Base-by-base conservation (phyloP, 805 yeast genomes). In the Hanseniaspora lindneri region DNA sequence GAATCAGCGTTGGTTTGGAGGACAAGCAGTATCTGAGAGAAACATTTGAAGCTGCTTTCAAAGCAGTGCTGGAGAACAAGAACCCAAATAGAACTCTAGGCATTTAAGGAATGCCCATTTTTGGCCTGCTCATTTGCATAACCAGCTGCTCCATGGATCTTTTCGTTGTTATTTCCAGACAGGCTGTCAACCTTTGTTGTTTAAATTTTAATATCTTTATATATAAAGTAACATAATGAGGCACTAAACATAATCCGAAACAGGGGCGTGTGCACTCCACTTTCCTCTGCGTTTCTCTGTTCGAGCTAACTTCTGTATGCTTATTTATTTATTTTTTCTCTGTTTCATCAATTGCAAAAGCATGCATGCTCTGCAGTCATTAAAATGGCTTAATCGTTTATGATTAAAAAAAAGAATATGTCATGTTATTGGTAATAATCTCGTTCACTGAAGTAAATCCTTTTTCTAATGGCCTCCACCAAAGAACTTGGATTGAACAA, bases 1-100 rank as follows among this genome's bases (percentile, higher is more conserved):
- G 96, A 60, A 72, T 88, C 49, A 82, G 94, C 61, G 74, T 88
- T 49, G 97, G 97, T 0, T 67, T 87, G 44, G 97, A 88, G 61
- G 84, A 80, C 40, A 69, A 72, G 35, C 71, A 70, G 2, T 79
- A 76, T 37, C 70, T 88, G 53, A 54, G 76, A 9, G 59, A 60
- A 2, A 69, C 68, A 2, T 68, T 83, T 55, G 61, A 69, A 50
- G 62, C 66, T 11, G 84, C 84, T 9, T 66, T 83, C 46, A 73
- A 70, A 14, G 51, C 53, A 41, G 59, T 63, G 20, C 23, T 52
- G 24, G 23, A 41, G 23, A 30, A 13, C 8, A 39, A 39, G 33
- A 16, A 21, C n/a, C n/a, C n/a, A n/a, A n/a, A n/a, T n/a, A n/a
- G n/a, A n/a, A n/a, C n/a, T n/a, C n/a, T n/a, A n/a, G n/a, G n/a